Percentiles rank a stretch among this genome's conserved stretches.
These are phyloP conservation scores for Solanum sitiens DNA, from an alignment of 257 asterid genomes.

Conservation along the genomic window DNA sequence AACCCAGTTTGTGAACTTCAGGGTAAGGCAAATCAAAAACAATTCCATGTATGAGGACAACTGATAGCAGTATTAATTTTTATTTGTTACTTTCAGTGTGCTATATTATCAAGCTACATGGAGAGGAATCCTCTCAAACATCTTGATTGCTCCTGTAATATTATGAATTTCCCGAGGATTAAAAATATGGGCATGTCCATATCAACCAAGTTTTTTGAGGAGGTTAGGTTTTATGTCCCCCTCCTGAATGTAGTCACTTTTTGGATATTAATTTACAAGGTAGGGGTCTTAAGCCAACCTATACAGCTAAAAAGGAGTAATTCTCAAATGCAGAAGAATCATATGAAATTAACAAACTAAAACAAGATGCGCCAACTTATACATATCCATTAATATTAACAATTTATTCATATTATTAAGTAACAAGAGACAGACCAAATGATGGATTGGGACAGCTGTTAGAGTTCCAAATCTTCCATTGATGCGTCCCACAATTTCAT, in stretches of 20 bases:
- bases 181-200: neutral
- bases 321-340: neutral
- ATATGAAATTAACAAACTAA: neutral
- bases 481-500: conserved; percentile 96
- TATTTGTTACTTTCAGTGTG: neutral
- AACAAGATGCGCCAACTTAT: neutral
- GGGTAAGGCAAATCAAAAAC: neutral
- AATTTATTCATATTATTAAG: neutral
- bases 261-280: neutral
- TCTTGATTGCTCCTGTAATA: neutral
- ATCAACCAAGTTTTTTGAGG: neutral
- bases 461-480: conserved; percentile 93
- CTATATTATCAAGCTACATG: neutral
- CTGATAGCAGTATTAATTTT: neutral
- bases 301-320: neutral
- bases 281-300: neutral
- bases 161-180: neutral
- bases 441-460: conserved; percentile 90
- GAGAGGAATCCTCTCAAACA: neutral
- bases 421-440: conserved; percentile 56
- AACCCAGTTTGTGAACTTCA: neutral
- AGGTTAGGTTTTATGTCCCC: neutral
- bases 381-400: neutral
- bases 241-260: neutral
- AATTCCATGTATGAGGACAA: neutral